phyloP scores from a whole-genome alignment of 192 early-diverging fungal genomes.

The Linnemannia hyalina region DNA sequence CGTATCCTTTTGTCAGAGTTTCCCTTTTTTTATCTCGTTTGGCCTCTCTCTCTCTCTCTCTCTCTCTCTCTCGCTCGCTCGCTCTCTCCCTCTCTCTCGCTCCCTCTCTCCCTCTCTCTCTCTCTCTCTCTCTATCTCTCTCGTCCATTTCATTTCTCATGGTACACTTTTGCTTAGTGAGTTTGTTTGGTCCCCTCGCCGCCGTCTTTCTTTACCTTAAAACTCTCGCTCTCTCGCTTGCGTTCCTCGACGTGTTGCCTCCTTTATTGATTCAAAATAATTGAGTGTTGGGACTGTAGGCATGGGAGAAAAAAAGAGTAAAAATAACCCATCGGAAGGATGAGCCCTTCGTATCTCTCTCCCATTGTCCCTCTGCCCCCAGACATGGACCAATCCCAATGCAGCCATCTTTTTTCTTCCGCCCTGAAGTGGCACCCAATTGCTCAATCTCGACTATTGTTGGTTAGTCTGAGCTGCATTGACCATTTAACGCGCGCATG shows the following conservation, averaged over 20 bases:
- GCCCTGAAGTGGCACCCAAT: not conserved
- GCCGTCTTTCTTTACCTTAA: not conserved
- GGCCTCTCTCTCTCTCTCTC: not conserved
- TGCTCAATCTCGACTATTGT: not conserved
- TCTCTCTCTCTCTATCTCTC: not conserved
- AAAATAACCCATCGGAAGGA: not conserved
- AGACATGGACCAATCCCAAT: not conserved
- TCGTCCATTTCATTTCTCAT: not conserved
- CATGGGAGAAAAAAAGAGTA: not conserved
- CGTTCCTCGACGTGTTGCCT: not conserved
- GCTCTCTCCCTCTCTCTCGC: not conserved
- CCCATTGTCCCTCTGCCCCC: not conserved
- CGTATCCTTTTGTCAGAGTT: not conserved
- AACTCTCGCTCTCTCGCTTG: not conserved
- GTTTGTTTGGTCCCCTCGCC: not conserved
- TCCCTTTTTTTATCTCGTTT: not conserved
- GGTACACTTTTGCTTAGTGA: too few species aligned
- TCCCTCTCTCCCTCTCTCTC: not conserved
- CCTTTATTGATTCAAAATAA: not conserved
- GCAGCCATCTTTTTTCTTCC: not conserved
- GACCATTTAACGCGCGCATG: not conserved
- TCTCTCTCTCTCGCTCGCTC: not conserved
- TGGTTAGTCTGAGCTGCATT: not conserved
- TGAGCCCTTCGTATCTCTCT: not conserved
- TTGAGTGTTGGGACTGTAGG: not conserved